Evolutionary conservation across 2,329 filamentous ascomycete genomes (phyloP), one percentile per base, ranked within the genome.

Genomic region (Chaetomium sp.): DNA sequence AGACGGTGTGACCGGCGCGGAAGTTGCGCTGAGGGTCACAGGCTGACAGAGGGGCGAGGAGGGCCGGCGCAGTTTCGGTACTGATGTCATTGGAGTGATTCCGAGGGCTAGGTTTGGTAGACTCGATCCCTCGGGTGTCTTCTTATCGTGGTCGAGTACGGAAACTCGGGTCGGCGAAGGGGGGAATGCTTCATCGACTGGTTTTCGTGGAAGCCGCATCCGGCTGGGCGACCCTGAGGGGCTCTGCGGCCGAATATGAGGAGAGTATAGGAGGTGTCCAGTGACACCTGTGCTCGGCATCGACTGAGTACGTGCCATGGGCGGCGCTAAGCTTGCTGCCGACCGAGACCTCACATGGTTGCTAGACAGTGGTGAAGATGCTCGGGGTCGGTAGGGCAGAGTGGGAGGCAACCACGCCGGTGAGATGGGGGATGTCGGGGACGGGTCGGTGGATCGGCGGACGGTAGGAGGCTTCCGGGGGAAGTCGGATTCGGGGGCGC

Each of bases 231-330:
- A 82, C 19, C 74, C 73, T 3, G 74, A 72, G 7, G 81, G 80
- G 62, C 81, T 84, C 44, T 74, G 73, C 3, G 80, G 76, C 35
- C 80, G 79, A 33, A 77, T 65, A 55, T 78, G 74, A 2, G 80
- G 77, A 36, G 78, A 76, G 61, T 76, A 79, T 32, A 84, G 71
- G 32, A 85, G 72, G 62, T 83, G 80, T 45, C 82, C 81, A 8
- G 80, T 74, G 40, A 77, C 80, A 62, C 79, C 83, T 54, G 85
- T 76, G 34, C 82, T 81, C 10, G 83, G 83, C 75, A 86, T 76
- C 7, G 82, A 86, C 65, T 84, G 81, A 34, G 83, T 82, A 60
- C 83, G 79, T 11, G 78, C 79, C 77, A 86, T 85, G 55, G 76
- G 66, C 0, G 79, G 76, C 37, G 78, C 74, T 58, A 80, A 69